A percentile compares a stretch with the other conserved stretches of the same genome.
Evolutionary conservation across 1,284 basidiomycete species (phyloP).

Genomic region (Ustilago vetiveriae): DNA sequence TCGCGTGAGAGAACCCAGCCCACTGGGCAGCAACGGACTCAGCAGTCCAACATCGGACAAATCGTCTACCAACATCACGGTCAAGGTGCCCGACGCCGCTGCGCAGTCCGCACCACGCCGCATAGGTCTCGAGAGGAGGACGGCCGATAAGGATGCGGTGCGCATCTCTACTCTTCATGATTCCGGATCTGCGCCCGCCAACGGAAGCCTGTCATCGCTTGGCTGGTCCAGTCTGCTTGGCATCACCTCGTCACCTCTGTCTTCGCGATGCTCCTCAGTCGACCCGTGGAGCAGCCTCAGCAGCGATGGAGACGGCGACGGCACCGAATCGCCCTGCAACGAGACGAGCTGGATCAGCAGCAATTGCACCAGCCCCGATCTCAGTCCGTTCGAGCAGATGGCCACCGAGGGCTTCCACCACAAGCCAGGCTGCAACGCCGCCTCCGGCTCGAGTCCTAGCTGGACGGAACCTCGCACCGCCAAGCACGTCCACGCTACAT

Average conservation of each 20-base stretch:
- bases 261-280: conserved; percentile 50
- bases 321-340: conserved; percentile 43
- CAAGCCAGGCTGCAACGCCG: conserved; percentile 9
- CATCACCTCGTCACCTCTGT: conserved; percentile 40
- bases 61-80: conserved; percentile 1
- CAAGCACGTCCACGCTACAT: conserved; percentile 5
- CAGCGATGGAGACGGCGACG: conserved; percentile 51
- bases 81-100: conserved; percentile 13
- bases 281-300: conserved; percentile 52
- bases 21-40: background rate
- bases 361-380: conserved; percentile 51
- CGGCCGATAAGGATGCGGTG: conserved; percentile 26
- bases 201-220: conserved; percentile 8
- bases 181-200: background rate
- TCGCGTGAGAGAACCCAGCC: conserved; percentile 2
- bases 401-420: conserved; percentile 13
- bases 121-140: conserved; percentile 21
- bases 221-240: conserved; percentile 33
- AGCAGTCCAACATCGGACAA: conserved; percentile 5
- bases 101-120: conserved; percentile 20
- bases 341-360: conserved; percentile 54
- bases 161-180: conserved; percentile 22
- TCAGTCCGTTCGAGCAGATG: conserved; percentile 34
- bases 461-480: conserved; percentile 6
- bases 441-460: conserved; percentile 1